Evolutionary conservation across 352 stramenopile genomes (phyloP), one percentile per base, ranked within the genome.

Genomic region (Phytophthora pseudosyringae): DNA sequence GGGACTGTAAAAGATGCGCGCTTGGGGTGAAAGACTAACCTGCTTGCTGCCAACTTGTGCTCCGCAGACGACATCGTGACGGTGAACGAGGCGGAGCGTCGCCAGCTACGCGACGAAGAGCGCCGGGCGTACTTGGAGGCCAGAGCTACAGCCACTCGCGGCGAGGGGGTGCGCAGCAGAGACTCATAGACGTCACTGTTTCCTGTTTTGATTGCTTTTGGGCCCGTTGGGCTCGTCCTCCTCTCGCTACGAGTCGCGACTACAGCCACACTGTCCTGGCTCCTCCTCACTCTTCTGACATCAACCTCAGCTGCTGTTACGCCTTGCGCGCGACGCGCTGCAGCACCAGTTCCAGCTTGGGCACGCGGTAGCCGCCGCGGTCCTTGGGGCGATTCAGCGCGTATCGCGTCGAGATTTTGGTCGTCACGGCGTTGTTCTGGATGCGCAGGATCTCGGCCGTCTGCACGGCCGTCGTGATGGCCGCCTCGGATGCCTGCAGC

Each of bases 31-130:
- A 48, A 64, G 29, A 52, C 49, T 65, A 40, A 70, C 40, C 15
- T 46, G 38, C 26, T 65, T 46, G 38, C 26, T 65, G 41, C 44
- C 18, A 25, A 48, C 11, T 46, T 58, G n/a, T 59, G n/a, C 47
- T 56, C 40, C 60, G 39, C 67, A 95, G 86, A 95, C 57, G 84
- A 93, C 41, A 95, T 95, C 69, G 85, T 91, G 59, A 91, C 86
- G 9, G 71, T 72, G 41, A 91, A 78, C 52, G 86, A 93, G 68
- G 86, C 83, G 40, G 86, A 93, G 67, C 82, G 82, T 53, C 84
- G 84, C 25, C 78, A 86, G 41, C 59, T 86, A 59, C 83, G 80
- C 49, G 69, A 83, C 35, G 78, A 88, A 59, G 82, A 89, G 59
- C 73, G 65, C 6, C 69, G 67, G 13, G 73, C 73, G 53, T 81